Evolutionary conservation across 129 eudicot genomes (phyloP).

Genomic region (Deinandra increscens): DNA sequence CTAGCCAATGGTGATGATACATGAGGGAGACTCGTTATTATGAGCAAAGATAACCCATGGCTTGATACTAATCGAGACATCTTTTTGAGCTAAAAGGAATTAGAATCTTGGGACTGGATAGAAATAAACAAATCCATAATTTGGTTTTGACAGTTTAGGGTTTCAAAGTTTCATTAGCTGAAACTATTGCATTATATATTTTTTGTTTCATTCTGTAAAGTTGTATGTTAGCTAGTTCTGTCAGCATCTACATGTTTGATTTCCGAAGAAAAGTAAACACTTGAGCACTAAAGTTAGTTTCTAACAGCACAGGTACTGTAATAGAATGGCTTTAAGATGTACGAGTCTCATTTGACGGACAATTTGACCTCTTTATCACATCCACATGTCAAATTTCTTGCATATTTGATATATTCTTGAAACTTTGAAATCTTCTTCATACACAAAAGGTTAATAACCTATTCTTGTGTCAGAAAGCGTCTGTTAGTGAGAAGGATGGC

Average conservation of each 20-base stretch:
- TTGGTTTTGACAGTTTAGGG: background rate
- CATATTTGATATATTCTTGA: background rate
- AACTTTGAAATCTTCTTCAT: background rate
- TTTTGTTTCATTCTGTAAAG: background rate
- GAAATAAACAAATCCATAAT: background rate
- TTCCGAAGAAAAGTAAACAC: background rate
- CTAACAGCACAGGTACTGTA: background rate
- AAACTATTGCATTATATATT: background rate
- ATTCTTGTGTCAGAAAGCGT: slow-evolving; percentile 45
- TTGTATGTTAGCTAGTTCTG: background rate
- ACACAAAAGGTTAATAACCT: background rate
- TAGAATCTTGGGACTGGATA: background rate
- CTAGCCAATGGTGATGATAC: background rate
- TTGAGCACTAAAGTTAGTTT: slow-evolving; percentile 3
- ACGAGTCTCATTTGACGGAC: slow-evolving; percentile 6
- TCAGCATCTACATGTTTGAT: background rate
- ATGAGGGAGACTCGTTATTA: background rate
- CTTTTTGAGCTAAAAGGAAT: slow-evolving; percentile 4
- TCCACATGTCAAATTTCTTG: slow-evolving; percentile 4
- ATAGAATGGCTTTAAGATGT: slow-evolving; percentile 12
- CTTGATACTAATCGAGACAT: background rate
- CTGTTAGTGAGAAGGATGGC: slow-evolving; percentile 37
- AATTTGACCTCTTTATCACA: background rate
- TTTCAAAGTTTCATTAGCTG: background rate
- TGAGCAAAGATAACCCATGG: background rate